phyloP scores from a whole-genome alignment of 306 rosid genomes.

The Acacia melanoxylon region DNA sequence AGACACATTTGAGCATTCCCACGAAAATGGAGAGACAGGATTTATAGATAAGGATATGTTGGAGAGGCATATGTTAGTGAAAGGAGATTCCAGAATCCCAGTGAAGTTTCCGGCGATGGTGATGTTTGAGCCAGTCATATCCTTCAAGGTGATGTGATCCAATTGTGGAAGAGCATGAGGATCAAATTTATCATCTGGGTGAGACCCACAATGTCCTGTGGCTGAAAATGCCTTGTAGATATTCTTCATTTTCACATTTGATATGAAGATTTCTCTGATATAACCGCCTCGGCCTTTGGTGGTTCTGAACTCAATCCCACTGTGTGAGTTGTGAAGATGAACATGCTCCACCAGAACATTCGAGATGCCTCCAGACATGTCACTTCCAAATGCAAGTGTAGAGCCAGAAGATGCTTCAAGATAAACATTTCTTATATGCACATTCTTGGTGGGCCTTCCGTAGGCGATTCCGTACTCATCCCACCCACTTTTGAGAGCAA shows the following conservation, averaged over 20 bases:
- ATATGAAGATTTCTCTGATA: constrained; percentile 57
- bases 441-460: constrained; percentile 80
- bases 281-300: constrained; percentile 88
- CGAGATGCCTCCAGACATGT: constrained; percentile 98
- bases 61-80: constrained; percentile 74
- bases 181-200: constrained; percentile 85
- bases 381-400: constrained; percentile 84
- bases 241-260: constrained; percentile 60
- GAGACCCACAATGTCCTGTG: constrained; percentile 72
- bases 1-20: constrained; percentile 79
- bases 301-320: constrained; percentile 77
- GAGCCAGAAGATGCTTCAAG: constrained; percentile 75
- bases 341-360: constrained; percentile 66
- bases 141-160: constrained; percentile 61
- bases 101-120: constrained; percentile 73
- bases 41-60: constrained; percentile 62
- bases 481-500: constrained; percentile 96
- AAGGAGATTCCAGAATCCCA: constrained; percentile 86
- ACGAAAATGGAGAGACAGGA: constrained; percentile 53
- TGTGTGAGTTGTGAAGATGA: constrained; percentile 63
- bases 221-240: constrained; percentile 61
- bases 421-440: constrained; percentile 74
- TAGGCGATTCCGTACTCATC: constrained; percentile 90
- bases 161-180: constrained; percentile 79
- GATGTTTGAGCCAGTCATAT: constrained; percentile 68